phyloP scores from a whole-genome alignment of 345 rosid species.

The Eucalyptus sideroxylon region DNA sequence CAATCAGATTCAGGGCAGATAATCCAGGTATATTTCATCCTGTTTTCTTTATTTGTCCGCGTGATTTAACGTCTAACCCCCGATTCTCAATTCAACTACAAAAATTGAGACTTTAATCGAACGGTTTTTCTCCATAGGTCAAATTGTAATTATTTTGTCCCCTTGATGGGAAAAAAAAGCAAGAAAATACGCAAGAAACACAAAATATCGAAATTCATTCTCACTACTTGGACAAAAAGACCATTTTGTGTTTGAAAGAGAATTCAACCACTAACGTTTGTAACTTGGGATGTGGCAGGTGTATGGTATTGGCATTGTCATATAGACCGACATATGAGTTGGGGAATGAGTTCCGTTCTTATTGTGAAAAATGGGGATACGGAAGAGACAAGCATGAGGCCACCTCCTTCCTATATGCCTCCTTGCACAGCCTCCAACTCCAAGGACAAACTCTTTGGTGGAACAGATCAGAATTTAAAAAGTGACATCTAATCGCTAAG shows the following conservation, averaged over 20 bases:
- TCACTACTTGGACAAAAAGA: not conserved
- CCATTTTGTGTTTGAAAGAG: not conserved
- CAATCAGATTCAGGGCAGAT: not conserved
- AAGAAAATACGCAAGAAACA: not conserved
- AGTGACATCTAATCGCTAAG: not conserved
- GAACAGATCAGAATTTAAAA: not conserved
- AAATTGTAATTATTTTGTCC: not conserved
- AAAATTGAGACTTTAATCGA: not conserved
- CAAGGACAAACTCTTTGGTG: not conserved
- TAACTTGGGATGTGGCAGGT: not conserved
- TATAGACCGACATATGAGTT: not conserved
- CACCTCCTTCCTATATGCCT: not conserved
- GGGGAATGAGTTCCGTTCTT: not conserved
- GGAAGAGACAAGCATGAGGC: not conserved
- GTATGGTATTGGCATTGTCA: conserved; percentile 24
- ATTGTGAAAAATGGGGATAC: not conserved
- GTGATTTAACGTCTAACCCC: not conserved
- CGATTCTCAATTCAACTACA: not conserved
- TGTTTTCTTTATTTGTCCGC: not conserved
- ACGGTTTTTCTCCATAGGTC: not conserved
- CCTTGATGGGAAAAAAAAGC: not conserved
- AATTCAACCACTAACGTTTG: not conserved
- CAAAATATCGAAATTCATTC: not conserved
- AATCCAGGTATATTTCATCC: not conserved
- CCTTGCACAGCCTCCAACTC: not conserved